Percentiles rank a stretch among this genome's conserved stretches.
Evolutionary conservation across 2,329 filamentous ascomycete genomes (phyloP).

Genomic region (Fusarium dlaminii): DNA sequence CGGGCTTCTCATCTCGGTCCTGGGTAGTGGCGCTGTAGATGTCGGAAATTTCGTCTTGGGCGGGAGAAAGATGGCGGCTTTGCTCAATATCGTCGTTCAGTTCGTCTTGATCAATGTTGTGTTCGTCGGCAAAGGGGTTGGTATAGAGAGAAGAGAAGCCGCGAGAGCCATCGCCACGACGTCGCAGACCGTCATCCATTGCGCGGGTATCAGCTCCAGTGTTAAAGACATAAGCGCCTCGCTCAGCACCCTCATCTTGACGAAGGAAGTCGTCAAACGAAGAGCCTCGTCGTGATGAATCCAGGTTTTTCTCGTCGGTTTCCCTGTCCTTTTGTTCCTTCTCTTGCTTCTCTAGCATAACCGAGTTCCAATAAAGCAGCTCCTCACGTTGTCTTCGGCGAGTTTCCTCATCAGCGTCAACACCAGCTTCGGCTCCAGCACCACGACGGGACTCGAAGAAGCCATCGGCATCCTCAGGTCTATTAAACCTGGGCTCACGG

Average conservation of each 20-base stretch:
- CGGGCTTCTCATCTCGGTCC: constrained; percentile 38
- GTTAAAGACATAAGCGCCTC: constrained; percentile 67
- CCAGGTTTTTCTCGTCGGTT: constrained; percentile 10
- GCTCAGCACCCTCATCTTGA: constrained; percentile 60
- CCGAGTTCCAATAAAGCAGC: constrained; percentile 71
- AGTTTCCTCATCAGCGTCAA: constrained; percentile 71
- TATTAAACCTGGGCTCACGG: constrained; percentile 67
- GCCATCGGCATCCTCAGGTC: constrained; percentile 72
- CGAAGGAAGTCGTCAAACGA: constrained; percentile 69
- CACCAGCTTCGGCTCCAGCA: constrained; percentile 54
- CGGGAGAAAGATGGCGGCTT: constrained; percentile 53
- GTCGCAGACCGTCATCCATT: constrained; percentile 58
- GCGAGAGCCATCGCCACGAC: constrained; percentile 57
- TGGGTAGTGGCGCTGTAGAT: constrained; percentile 68
- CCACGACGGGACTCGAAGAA: constrained; percentile 64
- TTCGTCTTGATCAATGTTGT: constrained; percentile 62
- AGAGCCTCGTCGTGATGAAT: constrained; percentile 44
- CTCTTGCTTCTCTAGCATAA: constrained; percentile 60
- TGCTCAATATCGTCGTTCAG: constrained; percentile 51
- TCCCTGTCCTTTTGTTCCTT: constrained; percentile 39
- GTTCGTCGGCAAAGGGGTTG: constrained; percentile 69
- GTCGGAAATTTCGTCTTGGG: constrained; percentile 61
- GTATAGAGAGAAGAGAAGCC: constrained; percentile 60
- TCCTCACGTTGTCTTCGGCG: constrained; percentile 70
- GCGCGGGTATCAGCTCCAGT: constrained; percentile 59